These are phyloP conservation scores for Chlorella ohadii DNA, from an alignment of 139 green algal species.

Conservation along the genomic window DNA sequence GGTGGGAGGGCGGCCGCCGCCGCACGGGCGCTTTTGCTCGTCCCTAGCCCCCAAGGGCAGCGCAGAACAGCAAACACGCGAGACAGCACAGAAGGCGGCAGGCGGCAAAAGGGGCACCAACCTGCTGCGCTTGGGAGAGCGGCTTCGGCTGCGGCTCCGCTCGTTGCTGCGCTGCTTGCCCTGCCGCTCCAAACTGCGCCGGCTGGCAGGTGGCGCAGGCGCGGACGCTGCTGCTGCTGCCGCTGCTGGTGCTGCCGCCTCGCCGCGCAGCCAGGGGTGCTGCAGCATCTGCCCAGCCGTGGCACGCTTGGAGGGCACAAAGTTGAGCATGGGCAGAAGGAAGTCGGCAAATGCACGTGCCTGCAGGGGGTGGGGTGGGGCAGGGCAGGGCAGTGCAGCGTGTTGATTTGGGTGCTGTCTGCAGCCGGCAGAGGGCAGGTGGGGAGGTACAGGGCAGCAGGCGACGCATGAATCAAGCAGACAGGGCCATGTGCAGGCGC, in stretches of 20 bases:
- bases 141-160: constrained; percentile 30
- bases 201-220: neutral
- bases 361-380: constrained; percentile 48
- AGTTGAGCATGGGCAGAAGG: constrained; percentile 94
- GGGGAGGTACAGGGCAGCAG: neutral
- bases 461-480: no score
- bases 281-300: constrained; percentile 87
- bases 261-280: constrained; percentile 89
- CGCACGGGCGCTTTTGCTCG: no score
- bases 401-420: no score
- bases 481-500: no score
- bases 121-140: constrained; percentile 33
- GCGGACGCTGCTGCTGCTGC: neutral
- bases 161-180: constrained; percentile 24
- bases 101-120: constrained; percentile 7
- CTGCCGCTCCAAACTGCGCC: constrained; percentile 10
- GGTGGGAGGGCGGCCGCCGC: no score
- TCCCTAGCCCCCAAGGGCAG: no score
- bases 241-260: neutral
- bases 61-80: neutral
- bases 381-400: neutral
- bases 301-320: constrained; percentile 82
- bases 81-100: neutral
- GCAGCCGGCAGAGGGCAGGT: no score
- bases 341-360: constrained; percentile 84